These are phyloP conservation scores for Microsporum audouinii DNA, from an alignment of 2,329 filamentous ascomycete genomes.

Conservation along the genomic window DNA sequence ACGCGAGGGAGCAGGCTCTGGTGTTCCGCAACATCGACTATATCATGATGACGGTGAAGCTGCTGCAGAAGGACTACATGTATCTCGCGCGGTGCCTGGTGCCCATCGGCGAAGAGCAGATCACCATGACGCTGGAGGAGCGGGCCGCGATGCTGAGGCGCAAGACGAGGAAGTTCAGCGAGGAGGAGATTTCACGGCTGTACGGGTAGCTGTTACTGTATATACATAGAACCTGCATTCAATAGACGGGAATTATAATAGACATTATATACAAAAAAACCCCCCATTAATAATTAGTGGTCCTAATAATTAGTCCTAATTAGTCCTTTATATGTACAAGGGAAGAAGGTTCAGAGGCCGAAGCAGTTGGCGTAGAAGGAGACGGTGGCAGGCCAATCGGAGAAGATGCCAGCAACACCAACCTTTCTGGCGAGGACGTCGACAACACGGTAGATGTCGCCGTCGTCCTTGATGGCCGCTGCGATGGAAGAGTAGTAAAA, in stretches of 20 bases:
- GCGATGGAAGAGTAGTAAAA: conserved; percentile 46
- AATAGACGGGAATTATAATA: neutral
- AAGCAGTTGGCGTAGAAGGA: conserved; percentile 66
- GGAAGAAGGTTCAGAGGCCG: conserved; percentile 20
- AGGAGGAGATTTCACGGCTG: conserved; percentile 46
- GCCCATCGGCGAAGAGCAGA: conserved; percentile 57
- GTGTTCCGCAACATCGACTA: conserved; percentile 77
- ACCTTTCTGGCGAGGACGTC: conserved; percentile 53
- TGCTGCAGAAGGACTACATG: conserved; percentile 60
- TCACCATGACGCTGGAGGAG: conserved; percentile 53
- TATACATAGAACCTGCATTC: neutral
- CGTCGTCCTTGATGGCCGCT: conserved; percentile 48
- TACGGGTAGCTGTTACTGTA: conserved; percentile 26
- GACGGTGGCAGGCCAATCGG: conserved; percentile 57
- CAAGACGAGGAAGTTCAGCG: conserved; percentile 55
- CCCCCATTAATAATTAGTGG: neutral
- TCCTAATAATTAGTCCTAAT: too few relatives aligned
- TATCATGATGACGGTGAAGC: conserved; percentile 58
- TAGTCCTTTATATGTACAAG: neutral
- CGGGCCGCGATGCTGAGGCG: conserved; percentile 50
- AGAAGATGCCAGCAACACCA: conserved; percentile 51
- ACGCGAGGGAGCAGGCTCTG: conserved; percentile 55
- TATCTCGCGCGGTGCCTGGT: conserved; percentile 59
- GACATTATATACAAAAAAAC: neutral
- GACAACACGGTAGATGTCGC: conserved; percentile 55